phyloP scores from a whole-genome alignment of 139 green algal species.

The Chlamydomonas urium region DNA sequence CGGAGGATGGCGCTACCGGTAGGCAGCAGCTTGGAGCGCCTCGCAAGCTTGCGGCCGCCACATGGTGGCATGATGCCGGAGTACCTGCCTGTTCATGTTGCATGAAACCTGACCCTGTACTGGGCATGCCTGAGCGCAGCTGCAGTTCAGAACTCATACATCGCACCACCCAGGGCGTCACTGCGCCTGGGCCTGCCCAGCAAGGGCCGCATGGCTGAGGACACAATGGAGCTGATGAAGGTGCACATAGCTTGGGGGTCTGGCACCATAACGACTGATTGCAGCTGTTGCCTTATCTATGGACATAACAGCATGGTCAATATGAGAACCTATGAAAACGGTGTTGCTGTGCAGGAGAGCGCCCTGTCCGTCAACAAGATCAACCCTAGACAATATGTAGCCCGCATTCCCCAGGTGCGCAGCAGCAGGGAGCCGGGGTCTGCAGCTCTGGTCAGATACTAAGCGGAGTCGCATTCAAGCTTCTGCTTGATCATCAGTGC shows the following conservation, averaged over 20 bases:
- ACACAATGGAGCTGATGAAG: slow-evolving; percentile 90
- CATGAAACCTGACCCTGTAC: too few species aligned
- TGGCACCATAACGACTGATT: too few species aligned
- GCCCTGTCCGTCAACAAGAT: slow-evolving; percentile 92
- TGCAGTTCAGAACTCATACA: slow-evolving; percentile 24
- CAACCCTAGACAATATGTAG: slow-evolving; percentile 97
- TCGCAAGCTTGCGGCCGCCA: neutral
- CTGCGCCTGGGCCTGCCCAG: slow-evolving; percentile 86
- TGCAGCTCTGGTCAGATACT: too few species aligned
- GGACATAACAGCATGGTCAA: too few species aligned
- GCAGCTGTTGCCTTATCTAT: too few species aligned
- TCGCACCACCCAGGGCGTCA: slow-evolving; percentile 28
- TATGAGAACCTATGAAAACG: too few species aligned
- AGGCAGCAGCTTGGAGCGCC: neutral
- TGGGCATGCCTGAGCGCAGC: too few species aligned
- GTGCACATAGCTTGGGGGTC: slow-evolving; percentile 15
- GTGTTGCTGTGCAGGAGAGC: slow-evolving; percentile 67
- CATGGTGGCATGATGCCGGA: too few species aligned
- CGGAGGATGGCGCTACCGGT: neutral
- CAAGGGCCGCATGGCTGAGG: slow-evolving; percentile 98
- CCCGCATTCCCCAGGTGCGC: slow-evolving; percentile 74
- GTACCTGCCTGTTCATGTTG: neutral
- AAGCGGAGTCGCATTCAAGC: too few species aligned
- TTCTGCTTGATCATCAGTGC: too few species aligned
- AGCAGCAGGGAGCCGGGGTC: too few species aligned